Evolutionary conservation across 1,284 basidiomycete genomes (phyloP).

Genomic region (Cyathus olla): DNA sequence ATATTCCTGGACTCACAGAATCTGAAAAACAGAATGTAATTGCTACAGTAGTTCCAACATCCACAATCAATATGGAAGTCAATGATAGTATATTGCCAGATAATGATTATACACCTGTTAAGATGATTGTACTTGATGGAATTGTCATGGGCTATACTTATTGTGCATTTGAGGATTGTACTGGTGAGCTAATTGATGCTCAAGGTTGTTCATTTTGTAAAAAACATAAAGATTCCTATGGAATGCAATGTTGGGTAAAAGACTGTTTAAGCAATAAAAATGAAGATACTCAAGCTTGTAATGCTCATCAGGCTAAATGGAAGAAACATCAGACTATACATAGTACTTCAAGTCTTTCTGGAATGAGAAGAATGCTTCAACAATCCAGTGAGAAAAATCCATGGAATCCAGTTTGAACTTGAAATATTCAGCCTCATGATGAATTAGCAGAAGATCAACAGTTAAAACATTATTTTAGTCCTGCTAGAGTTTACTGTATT

Average conservation of each 20-base stretch:
- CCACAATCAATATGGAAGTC: not conserved
- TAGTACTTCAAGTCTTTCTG: constrained; percentile 12
- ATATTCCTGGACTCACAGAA: not conserved
- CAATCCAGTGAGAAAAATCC: constrained; percentile 17
- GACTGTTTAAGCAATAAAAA: constrained; percentile 15
- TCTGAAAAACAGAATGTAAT: not conserved
- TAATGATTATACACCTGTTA: constrained; percentile 8
- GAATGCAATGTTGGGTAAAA: constrained; percentile 14
- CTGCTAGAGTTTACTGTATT: too few relatives aligned
- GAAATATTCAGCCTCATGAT: constrained; percentile 23
- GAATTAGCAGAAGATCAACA: not conserved
- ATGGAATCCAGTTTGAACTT: constrained; percentile 15
- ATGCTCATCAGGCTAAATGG: constrained; percentile 28
- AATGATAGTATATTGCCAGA: not conserved
- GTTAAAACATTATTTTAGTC: too few relatives aligned
- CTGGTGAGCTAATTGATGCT: constrained; percentile 14
- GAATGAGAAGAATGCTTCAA: constrained; percentile 24
- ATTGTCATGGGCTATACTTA: constrained; percentile 13
- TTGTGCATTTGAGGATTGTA: constrained; percentile 9
- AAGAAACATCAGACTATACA: constrained; percentile 13
- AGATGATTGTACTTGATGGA: constrained; percentile 14
- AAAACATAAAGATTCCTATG: constrained; percentile 18
- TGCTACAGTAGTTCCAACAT: not conserved
- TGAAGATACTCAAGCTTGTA: constrained; percentile 26
- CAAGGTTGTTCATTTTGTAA: constrained; percentile 27